Evolutionary conservation across 2,329 filamentous ascomycete genomes (phyloP).

Genomic region (Nemania diffusa): DNA sequence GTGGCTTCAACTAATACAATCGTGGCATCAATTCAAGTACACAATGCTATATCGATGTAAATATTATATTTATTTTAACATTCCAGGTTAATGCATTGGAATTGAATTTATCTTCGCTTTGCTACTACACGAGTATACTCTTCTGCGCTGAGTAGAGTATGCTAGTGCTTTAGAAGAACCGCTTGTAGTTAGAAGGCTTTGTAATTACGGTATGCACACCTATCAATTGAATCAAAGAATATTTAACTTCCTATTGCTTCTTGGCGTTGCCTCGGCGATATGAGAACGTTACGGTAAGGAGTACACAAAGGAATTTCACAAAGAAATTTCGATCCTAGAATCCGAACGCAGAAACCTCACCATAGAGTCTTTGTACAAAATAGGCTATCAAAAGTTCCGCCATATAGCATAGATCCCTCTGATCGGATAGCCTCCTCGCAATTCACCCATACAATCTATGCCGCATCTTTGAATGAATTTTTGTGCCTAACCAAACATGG

Average conservation of each 20-base stretch:
- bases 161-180: no score
- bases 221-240: slow-evolving; percentile 8
- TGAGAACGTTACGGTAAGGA: neutral
- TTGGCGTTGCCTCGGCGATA: neutral
- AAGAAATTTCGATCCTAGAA: slow-evolving; percentile 3
- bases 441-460: neutral
- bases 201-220: no score
- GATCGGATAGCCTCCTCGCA: neutral
- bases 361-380: slow-evolving; percentile 23
- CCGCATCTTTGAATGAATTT: neutral
- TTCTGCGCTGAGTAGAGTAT: no score
- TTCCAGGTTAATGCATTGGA: no score
- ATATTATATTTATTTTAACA: no score
- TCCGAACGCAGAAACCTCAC: slow-evolving; percentile 23
- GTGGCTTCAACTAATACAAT: no score
- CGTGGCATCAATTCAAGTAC: no score
- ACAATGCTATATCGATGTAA: no score
- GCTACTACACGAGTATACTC: no score
- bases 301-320: slow-evolving; percentile 30
- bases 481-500: slow-evolving; percentile 17
- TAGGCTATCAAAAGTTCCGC: slow-evolving; percentile 20
- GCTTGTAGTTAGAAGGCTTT: no score
- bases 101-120: no score
- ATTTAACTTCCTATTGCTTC: neutral
- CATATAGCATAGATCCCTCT: neutral